Base-by-base conservation (phyloP, 805 yeast species). In the Metschnikowia bowlesiae region DNA sequence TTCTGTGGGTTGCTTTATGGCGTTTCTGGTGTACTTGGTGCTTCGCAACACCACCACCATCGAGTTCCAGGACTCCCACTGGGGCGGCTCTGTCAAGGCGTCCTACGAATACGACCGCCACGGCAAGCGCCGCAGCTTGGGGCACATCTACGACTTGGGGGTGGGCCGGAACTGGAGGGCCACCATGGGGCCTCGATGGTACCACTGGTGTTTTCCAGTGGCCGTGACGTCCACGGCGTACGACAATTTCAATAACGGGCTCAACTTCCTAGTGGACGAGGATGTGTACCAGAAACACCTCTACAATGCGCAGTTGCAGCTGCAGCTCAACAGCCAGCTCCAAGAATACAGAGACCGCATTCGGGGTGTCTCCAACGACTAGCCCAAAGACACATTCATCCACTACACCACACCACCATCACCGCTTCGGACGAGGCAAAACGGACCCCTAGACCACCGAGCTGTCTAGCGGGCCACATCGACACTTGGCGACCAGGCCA, bases 81-180 rank as follows among this genome's bases (percentile, higher is more conserved):
- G 85, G 57, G 74, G 74, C 54, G 64, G 74, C 48, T 66, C 72
- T 38, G 77, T 74, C 43, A 54, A 69, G 29, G 40, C 42, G 9
- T 55, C 57, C 4, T 71, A 70, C 50, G 68, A 66, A 51, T 70
- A 75, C 39, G 71, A 70, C 50, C 68, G 63, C 31, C 52, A 29
- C 58, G 61, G 84, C 74, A 35, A 68, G 61, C 42, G 81, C 10
- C 62, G 69, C 45, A 65, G 70, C 7, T 55, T 75, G 6, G 89
- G 85, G 1, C 88, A 92, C 65, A 71, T 89, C 4, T 94, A 83
- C 66, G 89, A 91, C 66, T 62, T 92, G 36, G 97, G 97, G 0
- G 62, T 63, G 22, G 54, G 60, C 43, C 60, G 65, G 6, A 94
- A 94, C 64, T 84, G 90, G 87, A 54, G 62, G 16, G 70, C 77